phyloP scores from a whole-genome alignment of 768 basidiomycete species.

The Suillus weaverae region DNA sequence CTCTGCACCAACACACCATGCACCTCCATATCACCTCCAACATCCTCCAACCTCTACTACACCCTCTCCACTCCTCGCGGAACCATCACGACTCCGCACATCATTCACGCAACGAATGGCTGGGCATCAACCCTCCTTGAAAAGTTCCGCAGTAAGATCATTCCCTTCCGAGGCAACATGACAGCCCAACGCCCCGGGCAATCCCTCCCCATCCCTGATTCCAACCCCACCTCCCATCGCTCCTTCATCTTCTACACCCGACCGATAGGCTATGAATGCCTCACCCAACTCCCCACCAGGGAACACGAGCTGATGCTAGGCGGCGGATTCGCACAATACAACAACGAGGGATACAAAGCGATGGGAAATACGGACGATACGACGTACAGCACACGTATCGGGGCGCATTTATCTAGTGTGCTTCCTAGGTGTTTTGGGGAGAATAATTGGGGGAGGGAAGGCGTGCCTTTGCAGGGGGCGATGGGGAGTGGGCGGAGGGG shows the following conservation, averaged over 20 bases:
- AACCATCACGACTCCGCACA: constrained; percentile 51
- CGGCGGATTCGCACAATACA: constrained; percentile 47
- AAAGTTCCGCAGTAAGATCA: constrained; percentile 60
- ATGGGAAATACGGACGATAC: constrained; percentile 43
- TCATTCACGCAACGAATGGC: constrained; percentile 85
- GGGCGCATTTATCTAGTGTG: constrained; percentile 43
- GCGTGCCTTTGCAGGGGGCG: constrained; percentile 16
- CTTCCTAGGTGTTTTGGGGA: constrained; percentile 56
- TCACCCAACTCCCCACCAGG: constrained; percentile 56
- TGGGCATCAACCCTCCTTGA: constrained; percentile 74
- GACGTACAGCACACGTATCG: constrained; percentile 27
- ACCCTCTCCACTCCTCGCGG: constrained; percentile 64
- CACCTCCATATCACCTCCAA: constrained; percentile 45
- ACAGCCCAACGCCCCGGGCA: constrained; percentile 60
- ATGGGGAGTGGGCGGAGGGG: constrained; percentile 39
- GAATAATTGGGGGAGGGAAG: constrained; percentile 41
- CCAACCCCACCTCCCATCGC: constrained; percentile 40
- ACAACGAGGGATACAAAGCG: constrained; percentile 32
- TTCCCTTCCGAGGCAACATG: constrained; percentile 63
- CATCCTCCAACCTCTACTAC: constrained; percentile 38
- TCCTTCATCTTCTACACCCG: constrained; percentile 59
- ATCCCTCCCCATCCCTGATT: constrained; percentile 13
- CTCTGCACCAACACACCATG: constrained; percentile 64
- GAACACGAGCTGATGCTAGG: constrained; percentile 63
- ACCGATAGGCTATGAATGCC: constrained; percentile 55